phyloP scores from a whole-genome alignment of 139 green algal genomes.

The Chlamydomonas applanata region DNA sequence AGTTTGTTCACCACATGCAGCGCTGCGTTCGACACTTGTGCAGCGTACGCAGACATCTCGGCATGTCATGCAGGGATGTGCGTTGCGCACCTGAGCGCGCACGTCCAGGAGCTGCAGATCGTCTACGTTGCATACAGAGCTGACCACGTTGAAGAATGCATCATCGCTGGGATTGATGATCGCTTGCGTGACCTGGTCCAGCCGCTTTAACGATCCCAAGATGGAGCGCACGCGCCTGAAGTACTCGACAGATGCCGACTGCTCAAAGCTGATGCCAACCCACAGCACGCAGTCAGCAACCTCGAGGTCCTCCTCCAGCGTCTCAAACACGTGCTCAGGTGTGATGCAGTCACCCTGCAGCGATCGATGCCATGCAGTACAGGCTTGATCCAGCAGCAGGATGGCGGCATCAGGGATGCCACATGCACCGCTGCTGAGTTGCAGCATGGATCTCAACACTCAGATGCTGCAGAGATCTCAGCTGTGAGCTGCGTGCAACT shows the following conservation, averaged over 20 bases:
- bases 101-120: conserved; percentile 35
- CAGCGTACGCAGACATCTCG: too few species aligned
- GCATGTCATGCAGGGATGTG: too few species aligned
- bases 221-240: conserved; percentile 70
- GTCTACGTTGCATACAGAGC: conserved; percentile 64
- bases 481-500: too few species aligned
- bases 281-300: conserved; percentile 80
- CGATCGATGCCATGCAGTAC: too few species aligned
- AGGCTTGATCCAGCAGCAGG: too few species aligned
- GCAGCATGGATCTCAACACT: too few species aligned
- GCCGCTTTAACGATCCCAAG: conserved; percentile 17
- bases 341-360: conserved; percentile 71
- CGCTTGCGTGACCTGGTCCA: conserved; percentile 51
- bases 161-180: conserved; percentile 85
- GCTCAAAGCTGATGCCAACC: conserved; percentile 92
- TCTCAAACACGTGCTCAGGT: conserved; percentile 80
- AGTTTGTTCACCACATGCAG: too few species aligned
- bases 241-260: conserved; percentile 82
- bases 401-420: too few species aligned
- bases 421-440: too few species aligned
- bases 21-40: too few species aligned
- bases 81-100: conserved; percentile 3
- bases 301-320: conserved; percentile 78
- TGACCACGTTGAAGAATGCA: conserved; percentile 78
- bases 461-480: too few species aligned